A percentile compares a stretch with the other conserved stretches of the same genome.
Conservation (phyloP, 169 alveolate species). For the Cryptosporidium muris region DNA sequence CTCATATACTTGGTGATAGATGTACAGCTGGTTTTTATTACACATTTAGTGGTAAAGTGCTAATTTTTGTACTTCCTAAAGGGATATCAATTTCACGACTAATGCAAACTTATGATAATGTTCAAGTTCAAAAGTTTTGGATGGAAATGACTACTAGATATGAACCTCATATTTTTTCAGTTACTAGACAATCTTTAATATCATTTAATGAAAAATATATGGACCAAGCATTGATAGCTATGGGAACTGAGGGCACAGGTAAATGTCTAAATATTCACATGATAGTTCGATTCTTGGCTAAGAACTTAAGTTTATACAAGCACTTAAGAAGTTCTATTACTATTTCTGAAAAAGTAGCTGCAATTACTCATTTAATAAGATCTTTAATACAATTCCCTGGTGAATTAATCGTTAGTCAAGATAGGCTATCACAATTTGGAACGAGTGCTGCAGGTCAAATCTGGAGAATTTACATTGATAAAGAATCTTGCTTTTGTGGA, state of each 20-base stretch:
- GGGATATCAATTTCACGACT: constrained; percentile 33
- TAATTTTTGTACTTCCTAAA: constrained; percentile 44
- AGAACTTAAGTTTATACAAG: constrained; percentile 55
- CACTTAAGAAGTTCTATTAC: constrained; percentile 40
- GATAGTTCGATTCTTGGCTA: constrained; percentile 50
- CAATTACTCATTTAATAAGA: constrained; percentile 45
- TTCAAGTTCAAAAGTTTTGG: constrained; percentile 65
- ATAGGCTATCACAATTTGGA: constrained; percentile 27
- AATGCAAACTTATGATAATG: constrained; percentile 52
- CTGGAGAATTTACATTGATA: constrained; percentile 63
- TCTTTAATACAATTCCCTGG: constrained; percentile 66
- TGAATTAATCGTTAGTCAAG: constrained; percentile 9
- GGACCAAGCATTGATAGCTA: constrained; percentile 39
- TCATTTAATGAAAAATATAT: constrained; percentile 42
- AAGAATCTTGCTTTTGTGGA: constrained; percentile 44
- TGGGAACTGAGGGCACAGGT: constrained; percentile 57
- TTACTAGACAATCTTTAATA: constrained; percentile 48
- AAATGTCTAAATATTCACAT: constrained; percentile 60
- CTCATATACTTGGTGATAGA: constrained; percentile 66
- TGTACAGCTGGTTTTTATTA: constrained; percentile 45
- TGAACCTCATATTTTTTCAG: constrained; percentile 61
- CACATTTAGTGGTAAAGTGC: constrained; percentile 66
- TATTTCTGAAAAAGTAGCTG: constrained; percentile 51
- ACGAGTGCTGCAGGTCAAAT: constrained; percentile 41
- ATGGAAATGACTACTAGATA: constrained; percentile 63